Conservation (phyloP, 208 protist species). For the Leishmania turanica region DNA sequence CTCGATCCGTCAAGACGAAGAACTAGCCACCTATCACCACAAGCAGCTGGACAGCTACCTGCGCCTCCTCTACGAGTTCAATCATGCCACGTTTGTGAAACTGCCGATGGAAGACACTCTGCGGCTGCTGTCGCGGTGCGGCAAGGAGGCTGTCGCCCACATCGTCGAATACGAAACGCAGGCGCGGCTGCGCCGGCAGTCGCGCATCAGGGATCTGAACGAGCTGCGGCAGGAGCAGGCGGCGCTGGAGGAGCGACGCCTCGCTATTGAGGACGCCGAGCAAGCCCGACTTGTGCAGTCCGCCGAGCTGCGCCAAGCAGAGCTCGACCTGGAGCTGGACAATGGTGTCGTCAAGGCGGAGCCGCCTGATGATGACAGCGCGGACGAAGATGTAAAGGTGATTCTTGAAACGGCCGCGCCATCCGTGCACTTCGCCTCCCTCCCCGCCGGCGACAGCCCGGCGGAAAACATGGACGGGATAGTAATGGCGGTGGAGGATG, state of each 20-base stretch:
- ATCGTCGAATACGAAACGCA: constrained; percentile 78
- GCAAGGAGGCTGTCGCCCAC: constrained; percentile 75
- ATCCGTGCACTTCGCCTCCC: constrained; percentile 9
- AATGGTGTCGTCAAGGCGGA: not conserved
- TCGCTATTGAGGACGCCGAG: constrained; percentile 41
- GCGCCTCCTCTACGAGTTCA: constrained; percentile 87
- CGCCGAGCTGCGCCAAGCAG: constrained; percentile 28
- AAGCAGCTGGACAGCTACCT: constrained; percentile 76
- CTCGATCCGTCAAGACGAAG: constrained; percentile 11
- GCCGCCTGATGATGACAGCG: not conserved
- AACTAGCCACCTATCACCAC: constrained; percentile 68
- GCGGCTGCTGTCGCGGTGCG: constrained; percentile 73
- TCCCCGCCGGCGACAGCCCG: not conserved
- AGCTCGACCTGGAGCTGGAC: constrained; percentile 24
- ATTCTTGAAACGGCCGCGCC: not conserved
- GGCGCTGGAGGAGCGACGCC: constrained; percentile 36
- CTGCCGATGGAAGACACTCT: constrained; percentile 84
- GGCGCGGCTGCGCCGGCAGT: constrained; percentile 48
- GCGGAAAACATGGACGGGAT: constrained; percentile 14
- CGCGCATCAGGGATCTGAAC: constrained; percentile 46
- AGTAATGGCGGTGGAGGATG: not conserved
- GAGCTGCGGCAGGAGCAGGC: constrained; percentile 44
- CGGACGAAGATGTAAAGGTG: not conserved
- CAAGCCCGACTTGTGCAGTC: constrained; percentile 28
- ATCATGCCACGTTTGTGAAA: constrained; percentile 85